Evolutionary conservation across 176 grass and related monocot species (phyloP), one percentile per base, ranked within the genome.

Genomic region (Otatea glauca): DNA sequence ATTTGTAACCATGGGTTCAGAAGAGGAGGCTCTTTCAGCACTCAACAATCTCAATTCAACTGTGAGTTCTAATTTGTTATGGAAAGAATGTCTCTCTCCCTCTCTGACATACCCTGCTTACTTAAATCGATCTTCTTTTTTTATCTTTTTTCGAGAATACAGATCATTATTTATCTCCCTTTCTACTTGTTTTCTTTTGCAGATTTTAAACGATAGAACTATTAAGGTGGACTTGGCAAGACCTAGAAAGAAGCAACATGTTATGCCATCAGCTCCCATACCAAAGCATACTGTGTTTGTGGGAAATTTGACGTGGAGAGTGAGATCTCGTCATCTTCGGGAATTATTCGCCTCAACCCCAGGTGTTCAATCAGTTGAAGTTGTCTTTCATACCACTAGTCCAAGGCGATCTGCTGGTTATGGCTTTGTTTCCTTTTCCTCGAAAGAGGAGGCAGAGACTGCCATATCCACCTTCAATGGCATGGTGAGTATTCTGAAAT

Each of bases 321-420:
- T 90, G n/a, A 90, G 92, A 83, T 92, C 93, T 41, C 78, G 85
- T 20, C 89, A 98, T 83, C 87, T 98, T 65, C 89, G 86, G 59
- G 93, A 95, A 63, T 81, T 98, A 27, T 95, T 95, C 83, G 81
- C 80, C 34, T 88, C 81, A 17, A 76, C 74, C 32, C 83, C 85
- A 86, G 88, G 85, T 58, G 74, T 98, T 0, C 37, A 93, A 81
- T 95, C 96, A 78, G 85, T 83, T 85, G 86, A 98, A 86, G 81
- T 98, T 60, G 85, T 98, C 75, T 98, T 90, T 58, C 88, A 98
- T 51, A 95, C 74, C 29, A 92, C 87, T 49, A 90, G 83, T 77
- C 93, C 92, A 38, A 93, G 96, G 84, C 92, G 89, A 78, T 92
- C 96, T 49, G 91, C 96, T 54, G 96, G 96, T 32, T 98, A 95